Percentiles rank a stretch among this genome's conserved stretches.
Evolutionary conservation across 441 rosid species (phyloP).

Genomic region (Brassica balearica): DNA sequence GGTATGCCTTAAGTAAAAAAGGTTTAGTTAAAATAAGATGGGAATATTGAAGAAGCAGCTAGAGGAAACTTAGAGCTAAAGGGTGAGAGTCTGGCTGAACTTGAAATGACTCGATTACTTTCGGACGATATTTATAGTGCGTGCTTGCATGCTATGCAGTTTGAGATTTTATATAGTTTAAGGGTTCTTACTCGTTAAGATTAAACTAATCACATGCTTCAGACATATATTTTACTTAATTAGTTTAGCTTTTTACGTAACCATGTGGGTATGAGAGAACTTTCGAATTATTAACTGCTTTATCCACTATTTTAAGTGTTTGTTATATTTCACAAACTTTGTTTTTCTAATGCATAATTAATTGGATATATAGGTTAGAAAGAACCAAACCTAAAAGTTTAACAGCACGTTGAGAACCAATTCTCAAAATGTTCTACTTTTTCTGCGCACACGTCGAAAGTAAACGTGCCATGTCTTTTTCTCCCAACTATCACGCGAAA

Average conservation of each 20-base stretch:
- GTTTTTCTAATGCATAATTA: slow-evolving; percentile 5
- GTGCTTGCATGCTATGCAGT: slow-evolving; percentile 29
- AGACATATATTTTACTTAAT: slow-evolving; percentile 20
- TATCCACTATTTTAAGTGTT: neutral
- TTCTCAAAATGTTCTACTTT: slow-evolving; percentile 14
- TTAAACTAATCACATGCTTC: slow-evolving; percentile 40
- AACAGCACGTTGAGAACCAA: slow-evolving; percentile 5
- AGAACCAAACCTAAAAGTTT: slow-evolving; percentile 21
- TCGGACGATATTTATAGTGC: slow-evolving; percentile 43
- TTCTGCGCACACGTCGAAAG: slow-evolving; percentile 36
- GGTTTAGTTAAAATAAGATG: slow-evolving; percentile 16
- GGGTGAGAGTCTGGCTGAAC: slow-evolving; percentile 47
- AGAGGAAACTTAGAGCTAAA: slow-evolving; percentile 30
- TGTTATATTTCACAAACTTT: slow-evolving; percentile 19
- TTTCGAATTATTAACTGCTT: slow-evolving; percentile 25
- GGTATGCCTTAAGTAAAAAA: neutral
- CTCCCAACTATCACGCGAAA: slow-evolving; percentile 11
- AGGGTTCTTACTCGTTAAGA: slow-evolving; percentile 44
- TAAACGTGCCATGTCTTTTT: slow-evolving; percentile 29
- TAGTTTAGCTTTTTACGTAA: slow-evolving; percentile 13
- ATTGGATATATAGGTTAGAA: slow-evolving; percentile 6
- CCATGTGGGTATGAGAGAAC: slow-evolving; percentile 36
- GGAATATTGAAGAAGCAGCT: slow-evolving; percentile 21
- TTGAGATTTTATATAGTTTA: slow-evolving; percentile 14
- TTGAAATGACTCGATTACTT: slow-evolving; percentile 31